Conservation (phyloP, 176 grass and related monocot genomes). For the Saccharum officinarum region DNA sequence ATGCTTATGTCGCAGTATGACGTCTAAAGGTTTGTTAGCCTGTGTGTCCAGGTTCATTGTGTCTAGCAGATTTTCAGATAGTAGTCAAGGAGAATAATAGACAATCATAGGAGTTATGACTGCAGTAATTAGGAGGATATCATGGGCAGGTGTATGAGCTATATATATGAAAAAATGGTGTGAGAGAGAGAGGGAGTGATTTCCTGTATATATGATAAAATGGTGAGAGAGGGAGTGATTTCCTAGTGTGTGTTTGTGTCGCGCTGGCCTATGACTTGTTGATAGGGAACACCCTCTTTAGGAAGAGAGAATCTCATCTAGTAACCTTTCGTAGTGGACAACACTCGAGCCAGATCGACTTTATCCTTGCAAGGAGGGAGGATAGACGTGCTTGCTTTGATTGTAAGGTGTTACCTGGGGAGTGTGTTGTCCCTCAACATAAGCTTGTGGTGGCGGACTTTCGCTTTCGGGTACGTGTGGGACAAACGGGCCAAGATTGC, state of each 20-base stretch:
- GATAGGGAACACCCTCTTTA: too few relatives aligned
- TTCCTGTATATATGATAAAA: background rate
- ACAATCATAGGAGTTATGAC: background rate
- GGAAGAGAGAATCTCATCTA: too few relatives aligned
- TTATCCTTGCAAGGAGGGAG: too few relatives aligned
- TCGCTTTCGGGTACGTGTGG: too few relatives aligned
- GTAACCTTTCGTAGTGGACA: too few relatives aligned
- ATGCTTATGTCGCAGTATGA: constrained; percentile 2
- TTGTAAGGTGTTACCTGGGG: too few relatives aligned
- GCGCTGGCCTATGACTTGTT: too few relatives aligned
- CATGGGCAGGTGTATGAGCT: background rate
- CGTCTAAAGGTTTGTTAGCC: background rate
- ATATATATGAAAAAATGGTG: background rate
- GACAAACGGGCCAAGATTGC: too few relatives aligned
- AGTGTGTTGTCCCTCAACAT: too few relatives aligned
- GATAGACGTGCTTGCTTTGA: too few relatives aligned
- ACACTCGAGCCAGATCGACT: too few relatives aligned
- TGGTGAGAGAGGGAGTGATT: background rate
- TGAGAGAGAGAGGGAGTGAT: background rate
- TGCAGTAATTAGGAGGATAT: background rate
- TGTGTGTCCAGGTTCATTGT: background rate
- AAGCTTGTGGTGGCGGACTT: too few relatives aligned
- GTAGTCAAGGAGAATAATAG: background rate
- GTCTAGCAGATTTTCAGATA: background rate
- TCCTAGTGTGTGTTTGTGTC: background rate